Evolutionary conservation across 108 stramenopile genomes (phyloP).

Genomic region (Nannochloropsis gaditana): DNA sequence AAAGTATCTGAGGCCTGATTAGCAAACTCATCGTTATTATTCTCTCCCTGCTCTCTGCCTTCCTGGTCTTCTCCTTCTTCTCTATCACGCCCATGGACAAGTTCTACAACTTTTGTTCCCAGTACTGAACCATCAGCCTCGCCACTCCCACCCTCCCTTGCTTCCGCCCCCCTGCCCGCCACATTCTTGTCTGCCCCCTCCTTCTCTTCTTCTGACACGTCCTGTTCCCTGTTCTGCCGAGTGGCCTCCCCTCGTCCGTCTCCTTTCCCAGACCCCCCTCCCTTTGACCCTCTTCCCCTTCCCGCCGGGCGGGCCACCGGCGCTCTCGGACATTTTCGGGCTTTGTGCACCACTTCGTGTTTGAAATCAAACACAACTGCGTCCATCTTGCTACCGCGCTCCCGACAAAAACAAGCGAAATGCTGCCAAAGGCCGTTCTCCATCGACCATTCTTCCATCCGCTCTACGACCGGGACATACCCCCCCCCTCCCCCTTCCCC

Average conservation of each 20-base stretch:
- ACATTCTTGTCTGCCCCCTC: neutral
- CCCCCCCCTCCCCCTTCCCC: neutral
- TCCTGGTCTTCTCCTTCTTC: neutral
- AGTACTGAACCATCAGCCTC: neutral
- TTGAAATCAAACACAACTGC: neutral
- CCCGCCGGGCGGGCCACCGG: neutral
- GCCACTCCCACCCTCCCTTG: neutral
- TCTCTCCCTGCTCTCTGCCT: neutral
- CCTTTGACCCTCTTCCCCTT: neutral
- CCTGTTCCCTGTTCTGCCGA: neutral
- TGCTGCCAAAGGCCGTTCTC: neutral
- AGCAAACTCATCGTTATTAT: too few relatives aligned
- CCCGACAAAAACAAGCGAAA: neutral
- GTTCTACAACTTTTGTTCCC: neutral
- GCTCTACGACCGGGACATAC: conserved; percentile 7
- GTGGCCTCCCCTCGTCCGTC: neutral
- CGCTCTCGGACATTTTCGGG: neutral
- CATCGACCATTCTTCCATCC: conserved; percentile 9
- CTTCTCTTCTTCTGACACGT: neutral
- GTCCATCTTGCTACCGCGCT: neutral
- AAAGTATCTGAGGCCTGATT: too few relatives aligned
- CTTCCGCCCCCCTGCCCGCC: neutral
- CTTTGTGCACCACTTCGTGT: neutral
- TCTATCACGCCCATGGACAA: neutral
- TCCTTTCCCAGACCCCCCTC: neutral